Conservation (phyloP, 192 early-diverging fungal species). For the Coemansia biformis region DNA sequence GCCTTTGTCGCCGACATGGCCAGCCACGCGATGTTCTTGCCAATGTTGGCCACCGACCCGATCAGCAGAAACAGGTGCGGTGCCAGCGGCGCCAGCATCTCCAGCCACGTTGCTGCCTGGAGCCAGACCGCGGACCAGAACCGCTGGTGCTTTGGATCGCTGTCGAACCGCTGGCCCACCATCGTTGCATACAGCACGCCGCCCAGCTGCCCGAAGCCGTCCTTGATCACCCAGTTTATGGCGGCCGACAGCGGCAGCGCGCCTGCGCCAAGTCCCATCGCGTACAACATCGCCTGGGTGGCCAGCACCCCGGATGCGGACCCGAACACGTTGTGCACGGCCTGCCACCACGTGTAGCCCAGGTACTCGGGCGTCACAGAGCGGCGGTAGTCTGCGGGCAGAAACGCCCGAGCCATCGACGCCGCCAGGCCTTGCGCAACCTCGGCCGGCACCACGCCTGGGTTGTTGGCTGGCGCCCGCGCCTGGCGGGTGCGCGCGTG, state of each 20-base stretch:
- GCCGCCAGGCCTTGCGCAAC: background rate
- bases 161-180: constrained; percentile 72
- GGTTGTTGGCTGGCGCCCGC: too few species aligned
- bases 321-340: constrained; percentile 70
- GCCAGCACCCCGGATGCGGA: constrained; percentile 75
- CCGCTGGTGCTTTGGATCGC: constrained; percentile 75
- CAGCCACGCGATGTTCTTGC: constrained; percentile 84
- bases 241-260: constrained; percentile 75
- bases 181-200: constrained; percentile 78
- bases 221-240: constrained; percentile 89
- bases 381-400: constrained; percentile 70
- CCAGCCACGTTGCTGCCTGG: constrained; percentile 68
- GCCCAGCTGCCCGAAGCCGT: constrained; percentile 79
- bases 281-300: constrained; percentile 79
- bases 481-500: too few species aligned
- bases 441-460: background rate
- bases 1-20: constrained; percentile 74
- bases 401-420: constrained; percentile 46
- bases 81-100: constrained; percentile 75
- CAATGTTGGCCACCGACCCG: constrained; percentile 75
- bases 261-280: constrained; percentile 72
- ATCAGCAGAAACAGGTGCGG: constrained; percentile 70
- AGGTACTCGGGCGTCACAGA: constrained; percentile 71
- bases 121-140: constrained; percentile 68
- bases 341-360: constrained; percentile 71